phyloP scores from a whole-genome alignment of 805 yeast species.

The Zygotorulaspora chibaensis region DNA sequence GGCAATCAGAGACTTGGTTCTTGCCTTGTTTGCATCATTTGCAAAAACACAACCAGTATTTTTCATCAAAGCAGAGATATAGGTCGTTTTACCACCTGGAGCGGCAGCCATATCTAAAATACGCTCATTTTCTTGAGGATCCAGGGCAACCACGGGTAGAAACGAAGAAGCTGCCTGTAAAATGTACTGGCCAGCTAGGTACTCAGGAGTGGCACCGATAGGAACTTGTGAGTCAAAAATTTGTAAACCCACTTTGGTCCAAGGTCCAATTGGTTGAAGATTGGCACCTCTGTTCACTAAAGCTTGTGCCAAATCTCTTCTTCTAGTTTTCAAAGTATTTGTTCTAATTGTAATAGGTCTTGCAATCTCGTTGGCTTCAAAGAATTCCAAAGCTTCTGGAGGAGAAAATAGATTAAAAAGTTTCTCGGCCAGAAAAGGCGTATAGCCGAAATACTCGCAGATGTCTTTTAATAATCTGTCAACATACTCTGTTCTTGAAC shows the following conservation, averaged over 20 bases:
- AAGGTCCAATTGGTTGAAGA: slow-evolving; percentile 91
- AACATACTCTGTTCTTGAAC: slow-evolving; percentile 77
- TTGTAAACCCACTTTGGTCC: slow-evolving; percentile 98
- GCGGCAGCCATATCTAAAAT: slow-evolving; percentile 99
- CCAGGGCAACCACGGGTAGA: slow-evolving; percentile 95
- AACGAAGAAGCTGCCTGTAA: slow-evolving; percentile 98
- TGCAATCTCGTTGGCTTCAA: slow-evolving; percentile 96
- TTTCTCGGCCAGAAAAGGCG: slow-evolving; percentile 88
- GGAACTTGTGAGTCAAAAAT: slow-evolving; percentile 99
- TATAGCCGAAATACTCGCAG: slow-evolving; percentile 89
- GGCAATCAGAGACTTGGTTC: slow-evolving; percentile 95
- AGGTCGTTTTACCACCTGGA: slow-evolving; percentile 98
- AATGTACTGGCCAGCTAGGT: slow-evolving; percentile 95
- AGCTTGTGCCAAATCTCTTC: slow-evolving; percentile 93
- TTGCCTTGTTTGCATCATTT: slow-evolving; percentile 91
- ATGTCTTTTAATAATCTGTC: slow-evolving; percentile 79
- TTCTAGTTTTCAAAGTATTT: slow-evolving; percentile 90
- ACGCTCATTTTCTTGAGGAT: slow-evolving; percentile 96
- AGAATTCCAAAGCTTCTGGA: slow-evolving; percentile 94
- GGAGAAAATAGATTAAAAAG: slow-evolving; percentile 88
- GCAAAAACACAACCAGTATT: slow-evolving; percentile 97
- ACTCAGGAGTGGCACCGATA: slow-evolving; percentile 98
- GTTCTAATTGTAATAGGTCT: slow-evolving; percentile 97
- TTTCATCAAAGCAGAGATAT: slow-evolving; percentile 92
- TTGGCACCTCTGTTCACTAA: slow-evolving; percentile 95